phyloP scores from a whole-genome alignment of 2,329 filamentous ascomycete species.

The Neopestalotiopsis sp. region DNA sequence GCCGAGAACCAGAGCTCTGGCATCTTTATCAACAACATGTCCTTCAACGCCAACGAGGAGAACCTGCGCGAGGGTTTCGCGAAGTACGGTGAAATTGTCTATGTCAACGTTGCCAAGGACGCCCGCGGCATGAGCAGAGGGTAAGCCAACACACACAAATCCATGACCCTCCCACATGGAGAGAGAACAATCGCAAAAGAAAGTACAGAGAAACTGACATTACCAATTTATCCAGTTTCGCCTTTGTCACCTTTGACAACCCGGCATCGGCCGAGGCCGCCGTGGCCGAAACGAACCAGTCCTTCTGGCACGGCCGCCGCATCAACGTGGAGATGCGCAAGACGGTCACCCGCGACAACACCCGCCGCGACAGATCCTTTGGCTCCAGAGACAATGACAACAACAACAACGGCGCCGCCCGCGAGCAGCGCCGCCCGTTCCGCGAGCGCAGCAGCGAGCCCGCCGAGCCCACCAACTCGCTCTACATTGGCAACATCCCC shows the following conservation, averaged over 20 bases:
- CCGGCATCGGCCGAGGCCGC: conserved; percentile 28
- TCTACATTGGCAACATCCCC: conserved; percentile 87
- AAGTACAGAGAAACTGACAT: neutral
- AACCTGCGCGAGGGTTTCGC: conserved; percentile 65
- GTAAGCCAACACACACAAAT: conserved; percentile 27
- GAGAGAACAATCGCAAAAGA: neutral
- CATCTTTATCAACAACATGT: conserved; percentile 73
- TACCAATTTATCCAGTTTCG: conserved; percentile 29
- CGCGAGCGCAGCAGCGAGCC: too few relatives aligned
- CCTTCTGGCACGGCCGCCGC: conserved; percentile 42
- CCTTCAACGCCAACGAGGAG: conserved; percentile 69
- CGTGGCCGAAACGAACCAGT: conserved; percentile 31
- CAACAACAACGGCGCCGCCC: too few relatives aligned
- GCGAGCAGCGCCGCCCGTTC: too few relatives aligned
- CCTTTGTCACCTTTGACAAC: conserved; percentile 32
- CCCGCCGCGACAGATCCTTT: neutral
- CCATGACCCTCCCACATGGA: neutral
- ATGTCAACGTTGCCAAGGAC: conserved; percentile 31
- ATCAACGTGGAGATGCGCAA: conserved; percentile 32
- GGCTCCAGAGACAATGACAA: neutral
- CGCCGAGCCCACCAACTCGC: conserved; percentile 61
- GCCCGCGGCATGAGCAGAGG: conserved; percentile 38
- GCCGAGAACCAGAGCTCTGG: conserved; percentile 32
- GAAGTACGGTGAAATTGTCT: conserved; percentile 41
- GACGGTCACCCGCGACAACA: neutral